phyloP scores from a whole-genome alignment of 2,329 filamentous ascomycete genomes.

The Aaosphaeria arxii region DNA sequence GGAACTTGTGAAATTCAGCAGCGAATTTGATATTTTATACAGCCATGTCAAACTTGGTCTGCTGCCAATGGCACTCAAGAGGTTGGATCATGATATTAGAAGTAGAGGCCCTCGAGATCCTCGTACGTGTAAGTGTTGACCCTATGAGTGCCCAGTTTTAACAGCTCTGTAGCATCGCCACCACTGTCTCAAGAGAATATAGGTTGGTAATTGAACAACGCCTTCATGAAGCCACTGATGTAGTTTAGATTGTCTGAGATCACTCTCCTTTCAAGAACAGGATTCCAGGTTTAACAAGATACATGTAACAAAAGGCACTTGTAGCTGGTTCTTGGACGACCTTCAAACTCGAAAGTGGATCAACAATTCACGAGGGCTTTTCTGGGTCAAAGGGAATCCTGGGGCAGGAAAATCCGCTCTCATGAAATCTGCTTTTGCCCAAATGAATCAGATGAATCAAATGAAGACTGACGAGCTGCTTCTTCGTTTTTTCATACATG shows the following conservation, averaged over 20 bases:
- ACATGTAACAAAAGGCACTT: slow-evolving; percentile 3
- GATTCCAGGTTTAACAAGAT: slow-evolving; percentile 3
- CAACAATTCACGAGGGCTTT: slow-evolving; percentile 2
- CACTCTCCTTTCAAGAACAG: slow-evolving; percentile 6
- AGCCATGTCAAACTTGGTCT: not conserved
- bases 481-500: slow-evolving; percentile 6
- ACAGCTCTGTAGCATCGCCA: not conserved
- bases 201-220: not conserved
- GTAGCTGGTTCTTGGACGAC: slow-evolving; percentile 4
- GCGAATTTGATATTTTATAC: not conserved
- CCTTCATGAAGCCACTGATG: not conserved
- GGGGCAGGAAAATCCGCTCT: slow-evolving; percentile 3
- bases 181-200: not conserved
- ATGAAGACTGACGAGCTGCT: slow-evolving; percentile 1
- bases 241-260: slow-evolving; percentile 4
- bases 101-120: not conserved
- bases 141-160: not conserved
- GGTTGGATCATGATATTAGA: not conserved
- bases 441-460: not conserved
- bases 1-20: not conserved
- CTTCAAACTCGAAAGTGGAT: slow-evolving; percentile 1
- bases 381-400: slow-evolving; percentile 5
- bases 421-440: slow-evolving; percentile 4
- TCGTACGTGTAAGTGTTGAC: not conserved
- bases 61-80: not conserved